These are phyloP conservation scores for Picochlorum sp. DNA, from an alignment of 139 green algal species.

Conservation along the genomic window DNA sequence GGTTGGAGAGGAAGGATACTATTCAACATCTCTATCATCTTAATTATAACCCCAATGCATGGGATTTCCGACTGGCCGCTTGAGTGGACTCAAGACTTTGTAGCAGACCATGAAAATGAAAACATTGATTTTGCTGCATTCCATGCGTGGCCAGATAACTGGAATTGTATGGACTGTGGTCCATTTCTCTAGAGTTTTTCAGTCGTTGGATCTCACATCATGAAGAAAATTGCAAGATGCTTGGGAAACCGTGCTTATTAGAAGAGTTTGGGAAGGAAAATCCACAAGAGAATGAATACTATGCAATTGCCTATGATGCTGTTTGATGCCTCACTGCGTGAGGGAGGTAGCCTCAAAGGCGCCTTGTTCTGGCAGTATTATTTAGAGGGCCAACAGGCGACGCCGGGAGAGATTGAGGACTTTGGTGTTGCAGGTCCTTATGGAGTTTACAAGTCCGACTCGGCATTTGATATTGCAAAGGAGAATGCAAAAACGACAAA, in stretches of 20 bases:
- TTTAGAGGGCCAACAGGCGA: conserved; percentile 11
- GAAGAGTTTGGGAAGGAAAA: conserved; percentile 37
- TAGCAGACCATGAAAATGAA: conserved; percentile 16
- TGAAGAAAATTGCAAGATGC: conserved; percentile 2
- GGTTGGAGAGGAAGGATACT: conserved; percentile 32
- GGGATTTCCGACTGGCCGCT: conserved; percentile 11
- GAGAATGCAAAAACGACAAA: conserved; percentile 7
- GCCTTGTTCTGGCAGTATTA: conserved; percentile 21
- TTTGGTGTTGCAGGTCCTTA: conserved; percentile 34
- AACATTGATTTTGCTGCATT: conserved; percentile 37
- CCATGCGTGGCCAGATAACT: conserved; percentile 31
- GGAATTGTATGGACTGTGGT: neutral
- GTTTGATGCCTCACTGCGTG: conserved; percentile 24
- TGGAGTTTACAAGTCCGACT: conserved; percentile 23
- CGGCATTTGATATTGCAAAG: conserved; percentile 14
- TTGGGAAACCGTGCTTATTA: conserved; percentile 32
- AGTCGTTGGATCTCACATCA: conserved; percentile 18
- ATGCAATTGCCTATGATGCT: conserved; percentile 15
- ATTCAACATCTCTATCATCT: conserved; percentile 12
- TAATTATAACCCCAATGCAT: conserved; percentile 16
- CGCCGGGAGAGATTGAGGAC: conserved; percentile 23
- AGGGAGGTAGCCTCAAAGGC: conserved; percentile 14
- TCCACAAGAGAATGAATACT: conserved; percentile 14
- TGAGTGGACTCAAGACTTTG: conserved; percentile 28
- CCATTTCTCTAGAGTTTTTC: neutral